A percentile compares a stretch with the other conserved stretches of the same genome.
These are phyloP conservation scores for Teunomyces atbi DNA, from an alignment of 805 yeast species.

Conservation along the genomic window DNA sequence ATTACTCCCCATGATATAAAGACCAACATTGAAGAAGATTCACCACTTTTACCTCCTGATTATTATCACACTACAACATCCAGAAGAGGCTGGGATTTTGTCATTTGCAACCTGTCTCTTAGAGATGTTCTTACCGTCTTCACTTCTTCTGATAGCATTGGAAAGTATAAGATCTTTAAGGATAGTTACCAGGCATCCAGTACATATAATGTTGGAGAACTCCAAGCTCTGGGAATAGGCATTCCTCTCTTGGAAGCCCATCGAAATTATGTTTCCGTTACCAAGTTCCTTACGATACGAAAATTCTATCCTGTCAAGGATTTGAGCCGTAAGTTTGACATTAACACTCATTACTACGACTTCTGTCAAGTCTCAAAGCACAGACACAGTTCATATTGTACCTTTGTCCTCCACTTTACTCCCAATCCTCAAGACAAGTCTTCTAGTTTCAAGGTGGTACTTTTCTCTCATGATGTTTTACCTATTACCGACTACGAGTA, in stretches of 20 bases:
- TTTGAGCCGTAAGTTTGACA: neutral
- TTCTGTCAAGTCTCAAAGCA: neutral
- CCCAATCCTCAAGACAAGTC: neutral
- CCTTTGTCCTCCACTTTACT: slow-evolving; percentile 1
- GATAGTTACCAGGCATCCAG: neutral
- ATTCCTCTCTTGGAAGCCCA: neutral
- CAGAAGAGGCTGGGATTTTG: slow-evolving; percentile 2
- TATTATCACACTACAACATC: neutral
- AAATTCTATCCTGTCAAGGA: neutral
- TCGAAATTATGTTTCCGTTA: neutral
- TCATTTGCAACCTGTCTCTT: neutral
- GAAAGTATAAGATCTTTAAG: neutral
- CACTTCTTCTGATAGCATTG: neutral
- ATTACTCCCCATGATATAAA: neutral
- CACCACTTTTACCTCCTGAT: neutral
- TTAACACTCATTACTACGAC: neutral
- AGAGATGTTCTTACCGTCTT: neutral
- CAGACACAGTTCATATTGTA: neutral
- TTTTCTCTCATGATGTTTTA: slow-evolving; percentile 7
- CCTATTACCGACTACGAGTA: slow-evolving; percentile 10
- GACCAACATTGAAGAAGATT: neutral
- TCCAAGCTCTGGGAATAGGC: slow-evolving; percentile 1
- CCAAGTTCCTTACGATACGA: neutral
- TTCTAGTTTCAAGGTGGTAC: neutral
- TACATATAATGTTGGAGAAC: neutral